These are phyloP conservation scores for Ceratocystiopsis brevicomis DNA, from an alignment of 2,329 filamentous ascomycete genomes.

Conservation along the genomic window DNA sequence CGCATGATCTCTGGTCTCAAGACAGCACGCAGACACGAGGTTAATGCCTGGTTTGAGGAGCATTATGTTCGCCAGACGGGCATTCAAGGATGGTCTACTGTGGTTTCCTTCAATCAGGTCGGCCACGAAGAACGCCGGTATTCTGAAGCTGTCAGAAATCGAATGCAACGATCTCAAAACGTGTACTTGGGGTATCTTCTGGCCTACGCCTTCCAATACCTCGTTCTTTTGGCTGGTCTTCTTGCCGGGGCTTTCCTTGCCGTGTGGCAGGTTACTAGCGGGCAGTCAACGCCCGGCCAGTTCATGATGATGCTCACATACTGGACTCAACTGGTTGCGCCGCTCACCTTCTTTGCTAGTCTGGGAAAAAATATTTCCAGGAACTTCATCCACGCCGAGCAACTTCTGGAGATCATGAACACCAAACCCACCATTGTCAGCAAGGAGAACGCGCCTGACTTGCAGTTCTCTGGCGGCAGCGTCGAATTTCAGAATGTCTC, in stretches of 20 bases:
- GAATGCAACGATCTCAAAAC: conserved; percentile 19
- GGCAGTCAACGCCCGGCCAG: conserved; percentile 40
- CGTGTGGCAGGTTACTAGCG: conserved; percentile 47
- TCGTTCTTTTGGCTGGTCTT: conserved; percentile 51
- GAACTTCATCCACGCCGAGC: conserved; percentile 38
- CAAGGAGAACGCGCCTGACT: conserved; percentile 27
- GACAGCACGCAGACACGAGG: conserved; percentile 27
- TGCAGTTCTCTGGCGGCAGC: conserved; percentile 32
- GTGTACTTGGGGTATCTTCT: conserved; percentile 27
- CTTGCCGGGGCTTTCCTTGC: conserved; percentile 42
- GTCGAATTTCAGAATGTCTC: conserved; percentile 35
- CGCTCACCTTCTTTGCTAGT: conserved; percentile 48
- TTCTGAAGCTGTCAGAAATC: conserved; percentile 26
- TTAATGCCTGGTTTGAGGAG: conserved; percentile 35
- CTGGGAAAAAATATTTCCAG: conserved; percentile 36
- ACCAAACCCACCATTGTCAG: conserved; percentile 36
- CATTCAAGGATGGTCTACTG: conserved; percentile 39
- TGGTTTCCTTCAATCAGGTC: conserved; percentile 40
- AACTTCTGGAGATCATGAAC: conserved; percentile 37
- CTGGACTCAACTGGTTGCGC: conserved; percentile 53
- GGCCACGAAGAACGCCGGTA: conserved; percentile 36
- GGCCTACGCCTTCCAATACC: conserved; percentile 35
- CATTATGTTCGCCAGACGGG: conserved; percentile 35
- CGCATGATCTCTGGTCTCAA: conserved; percentile 32
- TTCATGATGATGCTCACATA: conserved; percentile 57